phyloP scores from a whole-genome alignment of 106 monocot species.

The Apostasia shenzhenica region DNA sequence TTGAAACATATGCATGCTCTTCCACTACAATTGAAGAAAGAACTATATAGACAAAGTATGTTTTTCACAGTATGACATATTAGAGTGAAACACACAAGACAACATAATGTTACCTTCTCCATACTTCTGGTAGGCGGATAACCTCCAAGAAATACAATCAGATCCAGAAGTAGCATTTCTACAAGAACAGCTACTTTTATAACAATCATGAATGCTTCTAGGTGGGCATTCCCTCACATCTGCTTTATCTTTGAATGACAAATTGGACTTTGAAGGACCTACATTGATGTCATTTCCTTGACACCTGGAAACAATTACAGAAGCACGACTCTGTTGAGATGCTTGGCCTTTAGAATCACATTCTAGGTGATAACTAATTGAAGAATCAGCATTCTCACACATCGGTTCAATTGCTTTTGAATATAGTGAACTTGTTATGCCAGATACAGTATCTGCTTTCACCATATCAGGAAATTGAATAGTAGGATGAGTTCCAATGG shows the following conservation, averaged over 20 bases:
- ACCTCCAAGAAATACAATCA: slow-evolving; percentile 5
- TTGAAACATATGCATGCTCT: no score
- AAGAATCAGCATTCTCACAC: not conserved
- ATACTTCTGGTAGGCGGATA: not conserved
- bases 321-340: slow-evolving; percentile 1
- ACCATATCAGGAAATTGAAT: not conserved
- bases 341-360: slow-evolving; percentile 5
- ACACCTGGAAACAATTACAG: slow-evolving; percentile 21
- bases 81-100: not conserved
- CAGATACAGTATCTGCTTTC: slow-evolving; percentile 4
- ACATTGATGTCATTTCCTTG: slow-evolving; percentile 1
- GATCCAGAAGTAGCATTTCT: slow-evolving; percentile 11
- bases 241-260: slow-evolving; percentile 4
- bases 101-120: not conserved
- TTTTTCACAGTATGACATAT: not conserved
- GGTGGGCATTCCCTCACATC: slow-evolving; percentile 10
- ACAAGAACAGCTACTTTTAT: slow-evolving; percentile 6
- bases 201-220: slow-evolving; percentile 16
- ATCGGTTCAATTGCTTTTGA: slow-evolving; percentile 8
- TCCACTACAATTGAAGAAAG: not conserved
- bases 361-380: slow-evolving; percentile 7
- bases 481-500: slow-evolving; percentile 7
- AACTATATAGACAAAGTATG: not conserved
- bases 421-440: slow-evolving; percentile 1
- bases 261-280: slow-evolving; percentile 11